Base-by-base conservation (phyloP, 495 filamentous ascomycete genomes). In the Hypoxylon rickii region DNA sequence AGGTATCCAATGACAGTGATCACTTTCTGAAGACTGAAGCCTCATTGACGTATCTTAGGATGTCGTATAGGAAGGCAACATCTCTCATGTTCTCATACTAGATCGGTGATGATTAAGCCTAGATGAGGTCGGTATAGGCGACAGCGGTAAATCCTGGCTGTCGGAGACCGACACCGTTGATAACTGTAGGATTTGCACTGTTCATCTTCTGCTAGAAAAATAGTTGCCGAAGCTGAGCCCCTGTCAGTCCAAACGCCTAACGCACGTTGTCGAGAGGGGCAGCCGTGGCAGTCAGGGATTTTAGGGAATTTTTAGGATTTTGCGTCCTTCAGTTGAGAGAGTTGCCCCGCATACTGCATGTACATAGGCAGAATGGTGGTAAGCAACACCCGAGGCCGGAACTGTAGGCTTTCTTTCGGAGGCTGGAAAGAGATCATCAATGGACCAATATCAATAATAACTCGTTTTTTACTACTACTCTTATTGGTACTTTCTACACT, bases 201-300 rank as follows among this genome's bases (percentile, higher is more conserved):
- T n/a, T n/a, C n/a, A n/a, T n/a, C n/a, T n/a, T n/a, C n/a, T n/a
- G n/a, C n/a, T n/a, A n/a, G n/a, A n/a, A n/a, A n/a, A n/a, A n/a
- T n/a, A 62, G 47, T 44, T 63, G 59, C 59, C 59, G 59, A 63
- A 57, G 39, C 49, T 38, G 17, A 41, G 42, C n/a, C 51, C 51
- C 58, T 57, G 52, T 49, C 31, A 44, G 48, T 53, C 41, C 31
- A 13, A 24, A 40, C 12, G 15, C 16, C 36, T 51, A 45, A 41
- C 47, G 58, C 58, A 62, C 43, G 42, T 62, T 62, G 33, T 48
- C 12, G 15, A 48, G 52, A 57, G 58, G 58, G 58, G 58, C 42
- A 52, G 32, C 32, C 43, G 26, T 62, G 43, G 52, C 44, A 57
- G 18, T 42, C 53, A 48, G 16, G 44, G 53, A 50, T 44, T 10